Base-by-base conservation (phyloP, 495 filamentous ascomycete genomes). In the Opeltia flavorubescens region DNA sequence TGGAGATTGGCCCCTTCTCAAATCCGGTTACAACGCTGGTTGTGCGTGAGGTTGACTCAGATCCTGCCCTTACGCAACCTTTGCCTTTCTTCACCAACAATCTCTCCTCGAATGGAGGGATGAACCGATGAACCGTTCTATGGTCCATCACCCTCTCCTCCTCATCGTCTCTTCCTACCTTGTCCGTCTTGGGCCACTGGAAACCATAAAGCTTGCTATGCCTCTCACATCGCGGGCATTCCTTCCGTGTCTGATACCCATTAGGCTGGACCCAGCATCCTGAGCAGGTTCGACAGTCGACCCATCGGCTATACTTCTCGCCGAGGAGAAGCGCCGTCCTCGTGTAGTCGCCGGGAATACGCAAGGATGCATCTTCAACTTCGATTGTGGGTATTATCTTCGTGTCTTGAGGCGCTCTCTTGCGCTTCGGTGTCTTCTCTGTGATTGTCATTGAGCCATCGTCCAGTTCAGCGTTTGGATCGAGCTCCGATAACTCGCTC, bases 131-230 rank as follows among this genome's bases (percentile, higher is more conserved):
- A 12, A 89, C 66, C 0, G 66, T 74, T 21, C 84, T 65, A 50
- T 87, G 83, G 50, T 89, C 84, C 54, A 86, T 69, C 5, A 88
- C 62, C 1, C 84, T 69, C 46, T 84, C 81, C 56, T 94, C 87
- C 20, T 73, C 76, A 56, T 96, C 91, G 9, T 66, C 49, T 15
- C 74, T 74, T 0, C 83, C 83, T 48, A 79, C 72, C 18, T 69
- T 78, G 29, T 94, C 83, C 1, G 93, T 96, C 63, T 96, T 93
- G 15, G 91, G 91, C 93, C 93, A 99, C 43, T 77, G 72, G 55
- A 83, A 94, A 0, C 93, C 93, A 59, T 95, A 99, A 1, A 99
- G 68, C 62, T 93, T 96, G 23, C 84, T 89, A 55, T 99, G 91
- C 0, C 93, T 74, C 66, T 96, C 93, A 63, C 91, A 99, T 15